Conservation (phyloP, 2,329 filamentous ascomycete genomes). For the Talaromyces rugulosus region DNA sequence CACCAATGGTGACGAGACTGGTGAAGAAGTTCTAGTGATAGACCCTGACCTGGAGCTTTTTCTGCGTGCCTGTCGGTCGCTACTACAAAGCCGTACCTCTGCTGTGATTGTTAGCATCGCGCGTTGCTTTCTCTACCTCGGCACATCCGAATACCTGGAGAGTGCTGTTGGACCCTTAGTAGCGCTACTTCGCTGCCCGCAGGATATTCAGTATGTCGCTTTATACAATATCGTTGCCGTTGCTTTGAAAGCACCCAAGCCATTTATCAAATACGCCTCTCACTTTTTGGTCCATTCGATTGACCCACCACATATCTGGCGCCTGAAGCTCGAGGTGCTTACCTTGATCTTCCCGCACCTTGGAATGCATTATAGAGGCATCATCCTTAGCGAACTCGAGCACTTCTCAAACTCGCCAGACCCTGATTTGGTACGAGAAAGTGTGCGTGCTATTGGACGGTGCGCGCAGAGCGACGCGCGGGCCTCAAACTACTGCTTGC, state of each 20-base stretch:
- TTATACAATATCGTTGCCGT: conserved; percentile 96
- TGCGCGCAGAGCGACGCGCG: conserved; percentile 75
- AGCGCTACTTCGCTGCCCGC: conserved; percentile 75
- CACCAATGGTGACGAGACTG: conserved; percentile 37
- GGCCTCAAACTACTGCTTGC: conserved; percentile 74
- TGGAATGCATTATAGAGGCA: conserved; percentile 68
- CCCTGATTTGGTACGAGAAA: conserved; percentile 75
- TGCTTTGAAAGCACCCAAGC: conserved; percentile 66
- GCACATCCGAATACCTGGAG: conserved; percentile 70
- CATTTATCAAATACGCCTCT: conserved; percentile 83
- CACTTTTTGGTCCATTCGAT: conserved; percentile 83
- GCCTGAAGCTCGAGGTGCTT: conserved; percentile 84
- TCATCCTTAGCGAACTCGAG: conserved; percentile 88
- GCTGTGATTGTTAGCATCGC: conserved; percentile 86
- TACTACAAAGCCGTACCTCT: conserved; percentile 88
- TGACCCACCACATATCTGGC: conserved; percentile 79
- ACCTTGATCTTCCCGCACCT: conserved; percentile 87
- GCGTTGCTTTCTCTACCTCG: conserved; percentile 78
- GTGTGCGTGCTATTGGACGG: conserved; percentile 86
- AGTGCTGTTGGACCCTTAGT: conserved; percentile 77
- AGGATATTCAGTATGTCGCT: conserved; percentile 84
- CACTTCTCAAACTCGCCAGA: conserved; percentile 80
- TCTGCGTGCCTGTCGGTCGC: conserved; percentile 72
- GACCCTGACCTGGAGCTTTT: conserved; percentile 81
- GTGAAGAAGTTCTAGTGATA: conserved; percentile 57